Evolutionary conservation across 371 early-diverging fungal genomes (phyloP).

Genomic region (Nosema granulosis): DNA sequence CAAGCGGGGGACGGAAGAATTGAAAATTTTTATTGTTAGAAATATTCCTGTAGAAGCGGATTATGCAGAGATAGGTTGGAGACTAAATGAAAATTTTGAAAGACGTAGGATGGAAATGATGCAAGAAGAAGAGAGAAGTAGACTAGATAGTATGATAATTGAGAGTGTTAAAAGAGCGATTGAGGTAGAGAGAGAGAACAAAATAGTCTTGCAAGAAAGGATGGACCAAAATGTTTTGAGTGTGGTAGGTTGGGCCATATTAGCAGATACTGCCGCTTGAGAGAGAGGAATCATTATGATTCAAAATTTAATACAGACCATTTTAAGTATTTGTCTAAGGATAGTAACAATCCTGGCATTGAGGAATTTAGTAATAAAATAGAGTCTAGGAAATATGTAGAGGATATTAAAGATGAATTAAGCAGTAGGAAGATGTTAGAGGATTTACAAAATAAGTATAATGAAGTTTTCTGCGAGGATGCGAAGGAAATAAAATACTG

Average conservation of each 20-base stretch:
- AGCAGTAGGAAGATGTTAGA: neutral
- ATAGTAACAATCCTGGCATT: neutral
- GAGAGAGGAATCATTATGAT: too few species aligned
- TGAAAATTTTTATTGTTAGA: neutral
- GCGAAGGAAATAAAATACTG: slow-evolving; percentile 6
- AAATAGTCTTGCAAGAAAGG: neutral
- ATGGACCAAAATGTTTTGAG: neutral
- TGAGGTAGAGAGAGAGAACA: neutral
- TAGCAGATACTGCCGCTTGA: neutral
- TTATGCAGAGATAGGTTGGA: neutral
- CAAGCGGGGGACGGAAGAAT: neutral
- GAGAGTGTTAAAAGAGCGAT: neutral
- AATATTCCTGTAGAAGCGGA: neutral
- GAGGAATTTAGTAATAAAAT: neutral
- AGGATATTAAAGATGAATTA: neutral
- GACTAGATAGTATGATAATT: neutral
- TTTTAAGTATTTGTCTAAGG: too few species aligned
- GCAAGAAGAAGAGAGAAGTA: neutral
- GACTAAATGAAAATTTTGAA: too few species aligned
- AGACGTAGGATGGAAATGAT: neutral
- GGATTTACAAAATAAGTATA: neutral
- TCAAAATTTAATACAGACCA: too few species aligned
- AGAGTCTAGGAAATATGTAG: neutral
- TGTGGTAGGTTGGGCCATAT: neutral
- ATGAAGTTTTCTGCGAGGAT: neutral